A percentile compares a stretch with the other conserved stretches of the same genome.
These are phyloP conservation scores for Candolleomyces eurysporus DNA, from an alignment of 768 basidiomycete genomes.

Conservation along the genomic window DNA sequence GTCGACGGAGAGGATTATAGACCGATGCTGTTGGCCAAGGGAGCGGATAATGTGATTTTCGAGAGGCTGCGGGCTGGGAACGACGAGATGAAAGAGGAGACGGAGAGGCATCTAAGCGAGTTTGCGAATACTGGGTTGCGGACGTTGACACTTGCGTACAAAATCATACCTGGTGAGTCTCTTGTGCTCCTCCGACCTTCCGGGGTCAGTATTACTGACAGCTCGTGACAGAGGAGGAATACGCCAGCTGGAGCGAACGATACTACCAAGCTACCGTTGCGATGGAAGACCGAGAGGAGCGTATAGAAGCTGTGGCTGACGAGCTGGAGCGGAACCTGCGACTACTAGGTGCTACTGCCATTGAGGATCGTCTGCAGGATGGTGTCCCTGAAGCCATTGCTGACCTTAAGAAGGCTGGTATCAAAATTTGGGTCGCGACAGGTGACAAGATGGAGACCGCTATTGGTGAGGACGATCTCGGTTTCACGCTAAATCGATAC, in stretches of 20 bases:
- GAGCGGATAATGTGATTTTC: conserved; percentile 95
- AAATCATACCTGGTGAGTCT: conserved; percentile 64
- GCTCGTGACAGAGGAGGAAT: conserved; percentile 58
- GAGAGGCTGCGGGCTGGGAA: conserved; percentile 71
- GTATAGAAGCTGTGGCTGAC: conserved; percentile 72
- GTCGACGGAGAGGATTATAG: conserved; percentile 50
- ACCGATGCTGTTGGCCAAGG: conserved; percentile 79
- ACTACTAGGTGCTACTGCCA: conserved; percentile 91
- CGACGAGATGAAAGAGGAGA: conserved; percentile 66
- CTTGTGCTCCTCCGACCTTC: neutral
- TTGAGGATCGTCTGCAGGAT: conserved; percentile 95
- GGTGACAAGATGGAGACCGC: conserved; percentile 98
- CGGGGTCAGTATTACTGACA: neutral
- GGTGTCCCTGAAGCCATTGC: conserved; percentile 96
- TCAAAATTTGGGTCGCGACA: conserved; percentile 97
- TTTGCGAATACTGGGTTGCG: conserved; percentile 86
- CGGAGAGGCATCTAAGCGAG: conserved; percentile 78
- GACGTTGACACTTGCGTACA: conserved; percentile 91
- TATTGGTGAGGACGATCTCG: conserved; percentile 55
- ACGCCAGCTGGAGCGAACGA: conserved; percentile 70
- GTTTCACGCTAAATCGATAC: neutral
- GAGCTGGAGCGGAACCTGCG: conserved; percentile 78
- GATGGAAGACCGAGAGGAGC: conserved; percentile 74
- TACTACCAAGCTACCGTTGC: conserved; percentile 80
- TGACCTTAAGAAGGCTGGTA: conserved; percentile 91